Evolutionary conservation across 208 protist genomes (phyloP).

Genomic region (Phytomonas sp.): DNA sequence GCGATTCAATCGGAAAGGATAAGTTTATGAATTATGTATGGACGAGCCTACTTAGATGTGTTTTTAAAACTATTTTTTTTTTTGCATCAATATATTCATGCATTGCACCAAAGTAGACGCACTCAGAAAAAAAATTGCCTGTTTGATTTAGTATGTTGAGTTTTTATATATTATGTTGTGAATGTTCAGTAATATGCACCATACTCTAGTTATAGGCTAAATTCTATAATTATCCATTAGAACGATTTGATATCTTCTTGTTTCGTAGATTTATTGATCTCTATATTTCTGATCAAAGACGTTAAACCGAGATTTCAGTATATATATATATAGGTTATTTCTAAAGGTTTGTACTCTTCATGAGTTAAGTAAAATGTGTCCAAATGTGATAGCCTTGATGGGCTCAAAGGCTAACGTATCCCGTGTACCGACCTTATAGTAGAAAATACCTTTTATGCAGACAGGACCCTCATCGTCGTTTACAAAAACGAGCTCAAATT

Average conservation of each 20-base stretch:
- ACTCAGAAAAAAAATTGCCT: neutral
- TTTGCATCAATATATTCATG: neutral
- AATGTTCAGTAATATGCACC: neutral
- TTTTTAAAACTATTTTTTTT: neutral
- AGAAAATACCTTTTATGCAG: conserved; percentile 72
- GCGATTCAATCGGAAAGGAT: neutral
- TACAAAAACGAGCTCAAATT: conserved; percentile 58
- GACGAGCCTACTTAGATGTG: conserved; percentile 9
- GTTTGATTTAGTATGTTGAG: neutral
- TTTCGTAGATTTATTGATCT: neutral
- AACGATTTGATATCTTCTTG: neutral
- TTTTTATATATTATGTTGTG: neutral
- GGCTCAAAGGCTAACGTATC: conserved; percentile 19
- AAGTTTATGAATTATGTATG: conserved; percentile 1
- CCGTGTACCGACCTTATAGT: conserved; percentile 47
- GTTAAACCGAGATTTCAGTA: neutral
- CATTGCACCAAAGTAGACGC: neutral
- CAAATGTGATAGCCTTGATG: conserved; percentile 62
- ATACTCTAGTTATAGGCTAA: neutral
- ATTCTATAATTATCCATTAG: neutral
- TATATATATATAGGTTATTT: neutral
- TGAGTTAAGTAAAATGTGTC: conserved; percentile 15
- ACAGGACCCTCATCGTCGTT: conserved; percentile 39
- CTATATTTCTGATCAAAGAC: neutral
- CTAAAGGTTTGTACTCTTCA: neutral